Base-by-base conservation (phyloP, 2,329 filamentous ascomycete genomes). In the Alternaria sp. region DNA sequence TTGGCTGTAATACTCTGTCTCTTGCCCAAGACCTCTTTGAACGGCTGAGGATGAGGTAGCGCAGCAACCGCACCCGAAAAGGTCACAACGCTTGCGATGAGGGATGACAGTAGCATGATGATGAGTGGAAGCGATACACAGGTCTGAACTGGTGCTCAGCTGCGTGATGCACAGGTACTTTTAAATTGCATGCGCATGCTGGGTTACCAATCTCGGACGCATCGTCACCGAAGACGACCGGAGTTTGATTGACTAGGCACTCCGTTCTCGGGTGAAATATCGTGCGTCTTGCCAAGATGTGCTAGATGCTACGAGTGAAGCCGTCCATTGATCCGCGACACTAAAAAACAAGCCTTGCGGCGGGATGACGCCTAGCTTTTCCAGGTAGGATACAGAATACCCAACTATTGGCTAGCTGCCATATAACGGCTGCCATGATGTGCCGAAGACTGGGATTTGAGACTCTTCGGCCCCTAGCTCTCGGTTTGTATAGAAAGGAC, bases 41-140 rank as follows among this genome's bases (percentile, higher is more conserved):
- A 55, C 22, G 53, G 53, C 18, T 49, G 24, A 9, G 53, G 18
- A 30, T 49, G 53, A 6, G 53, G 53, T 4, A 41, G 14, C n/a
- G 43, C 53, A 11, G 41, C n/a, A 26, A 36, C 52, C 1, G 32
- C 9, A 1, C 30, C 5, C 12, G 41, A 38, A 1, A 54, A 2
- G 2, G 42, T 11, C 14, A 47, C 7, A 12, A 36, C 4, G 9
- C 22, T 20, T 12, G 30, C 22, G 42, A 54, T 6, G 41, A 54
- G 20, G 6, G 52, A 22, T 3, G 32, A 12, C 3, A 54, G 30
- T 22, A 36, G n/a, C 52, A 54, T 54, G 41, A 12, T 44, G 42
- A n/a, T 24, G 41, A n/a, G 1, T 12, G 4, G 2, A 9, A 11
- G 0, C 1, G n/a, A 18, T 3, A 48, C 12, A 2, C 12, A 16